Evolutionary conservation across 2,329 filamentous ascomycete genomes (phyloP).

Genomic region (Sclerotinia trifoliorum): DNA sequence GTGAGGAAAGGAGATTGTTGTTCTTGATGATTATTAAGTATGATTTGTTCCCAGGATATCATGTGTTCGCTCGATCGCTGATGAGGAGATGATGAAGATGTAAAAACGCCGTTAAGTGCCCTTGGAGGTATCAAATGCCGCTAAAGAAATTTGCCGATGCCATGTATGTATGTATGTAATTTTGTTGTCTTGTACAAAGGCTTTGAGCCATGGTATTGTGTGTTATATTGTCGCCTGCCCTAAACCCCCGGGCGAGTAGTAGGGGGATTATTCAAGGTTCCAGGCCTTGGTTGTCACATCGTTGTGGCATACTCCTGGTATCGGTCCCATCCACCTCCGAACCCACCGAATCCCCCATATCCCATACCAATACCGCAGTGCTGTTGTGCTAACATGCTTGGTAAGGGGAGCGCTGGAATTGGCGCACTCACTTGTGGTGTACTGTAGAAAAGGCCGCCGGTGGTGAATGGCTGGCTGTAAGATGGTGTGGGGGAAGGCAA

Average conservation of each 20-base stretch:
- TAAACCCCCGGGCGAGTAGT: conserved; percentile 51
- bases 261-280: conserved; percentile 45
- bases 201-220: conserved; percentile 21
- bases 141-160: conserved; percentile 32
- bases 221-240: conserved; percentile 36
- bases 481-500: conserved; percentile 76
- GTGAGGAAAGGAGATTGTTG: conserved; percentile 28
- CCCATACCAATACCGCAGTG: conserved; percentile 76
- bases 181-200: conserved; percentile 26
- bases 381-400: conserved; percentile 81
- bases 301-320: conserved; percentile 83
- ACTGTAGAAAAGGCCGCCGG: conserved; percentile 75
- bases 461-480: conserved; percentile 75
- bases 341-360: conserved; percentile 70
- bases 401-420: conserved; percentile 74
- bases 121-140: conserved; percentile 39
- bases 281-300: conserved; percentile 69
- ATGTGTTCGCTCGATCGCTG: conserved; percentile 38
- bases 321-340: conserved; percentile 71
- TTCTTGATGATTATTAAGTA: conserved; percentile 22
- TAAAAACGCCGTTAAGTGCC: conserved; percentile 34
- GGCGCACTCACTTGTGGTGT: conserved; percentile 72
- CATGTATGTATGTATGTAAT: conserved; percentile 22
- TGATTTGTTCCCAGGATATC: conserved; percentile 35
- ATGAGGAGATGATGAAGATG: conserved; percentile 30